Conservation (phyloP, 495 filamentous ascomycete species). For the Hyaloscypha hepaticicola region DNA sequence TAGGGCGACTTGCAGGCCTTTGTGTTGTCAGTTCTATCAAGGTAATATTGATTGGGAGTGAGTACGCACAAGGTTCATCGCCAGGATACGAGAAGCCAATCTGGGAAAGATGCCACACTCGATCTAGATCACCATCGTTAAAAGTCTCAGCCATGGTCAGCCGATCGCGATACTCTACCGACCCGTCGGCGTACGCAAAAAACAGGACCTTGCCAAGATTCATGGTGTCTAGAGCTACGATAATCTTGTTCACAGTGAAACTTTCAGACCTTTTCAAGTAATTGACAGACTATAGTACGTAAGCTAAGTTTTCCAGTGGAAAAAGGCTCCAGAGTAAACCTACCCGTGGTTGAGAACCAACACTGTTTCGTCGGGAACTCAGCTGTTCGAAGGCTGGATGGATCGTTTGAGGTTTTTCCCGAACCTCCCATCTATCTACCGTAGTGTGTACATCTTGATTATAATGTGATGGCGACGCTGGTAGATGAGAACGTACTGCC, state of each 20-base stretch:
- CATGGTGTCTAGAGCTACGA: conserved; percentile 64
- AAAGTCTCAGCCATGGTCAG: conserved; percentile 64
- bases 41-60: not conserved
- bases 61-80: conserved; percentile 47
- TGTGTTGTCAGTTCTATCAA: not conserved
- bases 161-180: conserved; percentile 73
- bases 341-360: conserved; percentile 19
- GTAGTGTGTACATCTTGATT: conserved; percentile 63
- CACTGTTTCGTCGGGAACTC: conserved; percentile 58
- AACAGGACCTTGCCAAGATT: conserved; percentile 67
- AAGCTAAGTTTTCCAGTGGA: not conserved
- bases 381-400: conserved; percentile 76
- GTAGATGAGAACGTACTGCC: conserved; percentile 66
- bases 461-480: conserved; percentile 50
- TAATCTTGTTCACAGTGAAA: conserved; percentile 60
- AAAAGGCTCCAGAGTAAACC: conserved; percentile 10
- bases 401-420: conserved; percentile 54
- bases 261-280: conserved; percentile 66
- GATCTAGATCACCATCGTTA: conserved; percentile 58
- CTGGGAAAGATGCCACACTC: conserved; percentile 66
- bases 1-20: conserved; percentile 65
- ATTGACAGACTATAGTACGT: conserved; percentile 47
- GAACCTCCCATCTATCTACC: conserved; percentile 75
- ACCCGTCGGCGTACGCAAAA: conserved; percentile 72
- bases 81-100: conserved; percentile 67